Percentiles rank a stretch among this genome's conserved stretches.
phyloP scores from a whole-genome alignment of 768 basidiomycete species.

The Suillus subalutaceus region DNA sequence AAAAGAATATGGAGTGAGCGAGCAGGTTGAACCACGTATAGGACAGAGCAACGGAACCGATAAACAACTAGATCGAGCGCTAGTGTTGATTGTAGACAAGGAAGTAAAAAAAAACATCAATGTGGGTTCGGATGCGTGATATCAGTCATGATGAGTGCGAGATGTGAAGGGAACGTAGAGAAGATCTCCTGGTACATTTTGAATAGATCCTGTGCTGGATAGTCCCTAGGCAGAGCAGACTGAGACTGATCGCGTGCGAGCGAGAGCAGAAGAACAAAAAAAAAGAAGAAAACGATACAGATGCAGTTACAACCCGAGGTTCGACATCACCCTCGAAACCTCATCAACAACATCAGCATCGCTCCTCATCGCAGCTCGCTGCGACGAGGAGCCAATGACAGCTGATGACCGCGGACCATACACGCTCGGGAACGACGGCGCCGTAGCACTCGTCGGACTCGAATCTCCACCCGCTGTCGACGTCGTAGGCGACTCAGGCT shows the following conservation, averaged over 20 bases:
- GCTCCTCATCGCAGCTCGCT: constrained; percentile 39
- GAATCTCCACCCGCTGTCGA: constrained; percentile 74
- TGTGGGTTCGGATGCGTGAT: constrained; percentile 13
- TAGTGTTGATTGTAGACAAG: constrained; percentile 25
- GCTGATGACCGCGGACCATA: constrained; percentile 66
- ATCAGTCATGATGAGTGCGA: constrained; percentile 8
- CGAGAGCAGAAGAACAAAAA: constrained; percentile 14
- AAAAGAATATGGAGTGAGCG: constrained; percentile 26
- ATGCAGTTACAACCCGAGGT: constrained; percentile 59
- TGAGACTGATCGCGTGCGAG: constrained; percentile 26
- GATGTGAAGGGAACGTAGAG: constrained; percentile 16
- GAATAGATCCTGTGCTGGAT: constrained; percentile 37
- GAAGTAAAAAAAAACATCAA: constrained; percentile 23
- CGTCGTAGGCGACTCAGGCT: constrained; percentile 80
- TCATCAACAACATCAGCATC: constrained; percentile 62
- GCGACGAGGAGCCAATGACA: constrained; percentile 47
- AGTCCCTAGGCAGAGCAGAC: constrained; percentile 11
- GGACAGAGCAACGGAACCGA: constrained; percentile 16
- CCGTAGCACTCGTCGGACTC: constrained; percentile 77
- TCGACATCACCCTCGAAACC: constrained; percentile 78
- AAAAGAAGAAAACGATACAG: background rate
- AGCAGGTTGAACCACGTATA: constrained; percentile 5
- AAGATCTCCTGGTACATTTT: constrained; percentile 33
- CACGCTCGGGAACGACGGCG: constrained; percentile 84
- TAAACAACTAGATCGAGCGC: constrained; percentile 21